Evolutionary conservation across 2,329 filamentous ascomycete species (phyloP).

Genomic region (Helotiales sp.): DNA sequence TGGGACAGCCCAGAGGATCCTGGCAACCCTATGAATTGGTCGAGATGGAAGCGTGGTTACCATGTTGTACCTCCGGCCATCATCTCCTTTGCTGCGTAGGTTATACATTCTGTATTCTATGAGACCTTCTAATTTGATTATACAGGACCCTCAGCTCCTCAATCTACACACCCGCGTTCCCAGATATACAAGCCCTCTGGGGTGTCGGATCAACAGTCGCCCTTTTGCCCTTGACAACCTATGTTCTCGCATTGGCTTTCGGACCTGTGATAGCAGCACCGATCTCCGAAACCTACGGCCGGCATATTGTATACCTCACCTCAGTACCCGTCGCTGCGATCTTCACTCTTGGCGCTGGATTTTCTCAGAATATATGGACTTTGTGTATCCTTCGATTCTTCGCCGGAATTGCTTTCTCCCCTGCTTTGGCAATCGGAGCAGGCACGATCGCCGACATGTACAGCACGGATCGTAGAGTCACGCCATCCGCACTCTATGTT

Average conservation of each 20-base stretch:
- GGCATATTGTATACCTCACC: constrained; percentile 41
- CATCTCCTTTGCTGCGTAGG: constrained; percentile 31
- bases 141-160: constrained; percentile 45
- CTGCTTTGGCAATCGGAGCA: constrained; percentile 49
- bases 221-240: constrained; percentile 49
- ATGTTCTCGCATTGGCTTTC: constrained; percentile 63
- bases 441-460: constrained; percentile 53
- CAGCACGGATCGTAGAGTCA: constrained; percentile 41
- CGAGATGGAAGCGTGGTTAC: constrained; percentile 20
- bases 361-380: constrained; percentile 50
- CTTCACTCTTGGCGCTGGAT: constrained; percentile 63
- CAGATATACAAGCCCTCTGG: constrained; percentile 46
- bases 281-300: constrained; percentile 60
- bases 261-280: constrained; percentile 63
- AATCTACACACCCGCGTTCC: constrained; percentile 49
- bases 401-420: constrained; percentile 45
- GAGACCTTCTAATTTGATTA: background rate
- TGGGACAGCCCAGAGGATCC: constrained; percentile 29
- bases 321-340: constrained; percentile 53
- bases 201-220: constrained; percentile 36
- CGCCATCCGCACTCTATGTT: constrained; percentile 47
- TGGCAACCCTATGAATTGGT: constrained; percentile 31
- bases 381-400: constrained; percentile 49
- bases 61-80: constrained; percentile 26
- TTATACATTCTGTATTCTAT: background rate